Percentiles rank a stretch among this genome's conserved stretches.
Evolutionary conservation across 148 eudicot species (phyloP).

Genomic region (Hydrangea macrophylla): DNA sequence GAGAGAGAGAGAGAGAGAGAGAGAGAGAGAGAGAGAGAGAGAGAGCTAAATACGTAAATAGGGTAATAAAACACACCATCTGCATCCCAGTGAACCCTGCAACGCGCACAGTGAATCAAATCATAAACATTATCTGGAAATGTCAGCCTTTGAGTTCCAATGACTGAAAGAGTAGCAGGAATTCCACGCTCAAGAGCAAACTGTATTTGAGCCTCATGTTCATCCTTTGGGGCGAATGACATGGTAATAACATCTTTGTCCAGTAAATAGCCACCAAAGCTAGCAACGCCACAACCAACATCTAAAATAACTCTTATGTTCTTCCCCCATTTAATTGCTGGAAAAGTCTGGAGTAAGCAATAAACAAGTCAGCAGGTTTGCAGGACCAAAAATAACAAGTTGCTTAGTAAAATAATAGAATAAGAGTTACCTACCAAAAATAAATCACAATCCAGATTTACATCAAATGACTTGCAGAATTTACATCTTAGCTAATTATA

Average conservation of each 20-base stretch:
- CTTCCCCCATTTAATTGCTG: conserved; percentile 77
- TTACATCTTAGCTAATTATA: not conserved
- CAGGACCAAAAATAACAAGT: too few relatives aligned
- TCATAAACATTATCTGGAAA: conserved; percentile 91
- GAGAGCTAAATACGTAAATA: not conserved
- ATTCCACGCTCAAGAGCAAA: conserved; percentile 98
- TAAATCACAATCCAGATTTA: not conserved
- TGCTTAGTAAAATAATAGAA: too few relatives aligned
- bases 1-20: too few relatives aligned
- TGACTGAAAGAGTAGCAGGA: conserved; percentile 88
- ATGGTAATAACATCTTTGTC: conserved; percentile 87
- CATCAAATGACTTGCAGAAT: conserved; percentile 11
- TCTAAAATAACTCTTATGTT: conserved; percentile 83
- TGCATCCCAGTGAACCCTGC: conserved; percentile 99
- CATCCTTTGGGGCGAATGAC: conserved; percentile 98
- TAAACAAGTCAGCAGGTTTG: conserved; percentile 6
- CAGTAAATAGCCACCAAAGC: conserved; percentile 94
- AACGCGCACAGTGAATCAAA: conserved; percentile 95
- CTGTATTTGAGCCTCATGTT: conserved; percentile 98
- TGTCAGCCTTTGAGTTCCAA: conserved; percentile 91
- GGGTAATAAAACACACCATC: conserved; percentile 48
- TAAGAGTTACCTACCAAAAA: not conserved
- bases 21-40: too few relatives aligned
- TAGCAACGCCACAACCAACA: conserved; percentile 99
- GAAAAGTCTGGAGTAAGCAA: conserved; percentile 50